Evolutionary conservation across 805 yeast genomes (phyloP), one percentile per base, ranked within the genome.

Genomic region (Naumovozyma castellii): DNA sequence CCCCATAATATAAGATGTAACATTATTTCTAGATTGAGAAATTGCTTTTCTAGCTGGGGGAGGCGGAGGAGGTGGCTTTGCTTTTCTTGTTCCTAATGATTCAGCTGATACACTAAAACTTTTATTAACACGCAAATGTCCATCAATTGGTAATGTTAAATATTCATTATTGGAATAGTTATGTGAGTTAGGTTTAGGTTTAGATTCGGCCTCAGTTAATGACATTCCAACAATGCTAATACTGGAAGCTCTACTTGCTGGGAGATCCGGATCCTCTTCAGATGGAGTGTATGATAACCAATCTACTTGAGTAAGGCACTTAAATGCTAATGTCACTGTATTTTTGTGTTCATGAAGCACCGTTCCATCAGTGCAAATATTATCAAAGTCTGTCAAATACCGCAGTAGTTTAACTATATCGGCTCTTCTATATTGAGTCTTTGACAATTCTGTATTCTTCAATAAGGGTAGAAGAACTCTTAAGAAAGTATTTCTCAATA

Each of bases 391-490:
- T 13, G 57, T 47, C 35, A 84, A 61, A 49, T 73, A 71, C 8
- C 63, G 56, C 34, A 86, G 62, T 6, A 80, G 60, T 5, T 71
- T 69, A 5, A 60, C 46, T 5, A 88, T 51, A 38, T 75, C 80
- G 0, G 64, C 68, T 15, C 63, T 66, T 50, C 84, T 80, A 58
- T 86, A 84, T 6, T 67, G 66, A 2, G 76, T 72, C 1, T 61
- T 59, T 12, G 69, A 56, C 39, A 86, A 62, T 49, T 81, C 84
- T 1, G 90, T 72, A 49, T 76, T 77, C 42, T 72, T 66, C 25
- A 88, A 59, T 51, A 88, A 61, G 1, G 94, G 94, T 46, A 76
- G 69, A 22, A 90, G 50, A 2, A 87, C 86, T 41, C 92, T 69
- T 32, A 88, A 61, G 51, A 81, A 86, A 9, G 86, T 76, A 52